Conservation (phyloP, 768 basidiomycete genomes). For the Amanita exitialis region DNA sequence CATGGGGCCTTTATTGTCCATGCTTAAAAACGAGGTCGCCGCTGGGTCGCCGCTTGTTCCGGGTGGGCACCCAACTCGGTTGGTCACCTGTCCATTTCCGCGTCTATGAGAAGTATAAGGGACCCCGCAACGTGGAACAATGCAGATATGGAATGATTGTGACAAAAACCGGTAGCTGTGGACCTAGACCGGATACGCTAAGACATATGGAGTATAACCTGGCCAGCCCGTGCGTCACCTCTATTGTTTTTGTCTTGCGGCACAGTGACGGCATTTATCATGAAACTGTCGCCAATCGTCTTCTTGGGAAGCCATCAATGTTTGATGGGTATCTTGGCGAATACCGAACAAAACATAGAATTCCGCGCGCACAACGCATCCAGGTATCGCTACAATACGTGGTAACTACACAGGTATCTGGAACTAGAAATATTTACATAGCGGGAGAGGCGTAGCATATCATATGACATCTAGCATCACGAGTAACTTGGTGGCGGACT, state of each 20-base stretch:
- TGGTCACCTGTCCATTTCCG: neutral
- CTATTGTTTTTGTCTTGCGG: too few species aligned
- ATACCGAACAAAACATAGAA: too few species aligned
- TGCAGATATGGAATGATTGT: neutral
- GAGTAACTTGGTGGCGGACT: slow-evolving; percentile 2
- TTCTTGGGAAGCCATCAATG: too few species aligned
- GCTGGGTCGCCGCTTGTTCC: neutral
- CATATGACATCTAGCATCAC: too few species aligned
- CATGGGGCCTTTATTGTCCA: neutral
- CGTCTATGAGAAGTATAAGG: neutral
- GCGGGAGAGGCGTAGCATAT: neutral
- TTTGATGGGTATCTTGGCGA: too few species aligned
- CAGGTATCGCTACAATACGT: neutral
- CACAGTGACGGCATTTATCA: too few species aligned
- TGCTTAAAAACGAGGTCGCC: neutral
- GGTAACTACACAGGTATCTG: too few species aligned
- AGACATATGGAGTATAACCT: too few species aligned
- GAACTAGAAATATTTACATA: neutral
- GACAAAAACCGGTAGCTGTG: neutral
- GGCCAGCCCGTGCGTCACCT: too few species aligned
- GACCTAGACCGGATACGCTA: too few species aligned
- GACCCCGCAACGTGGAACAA: neutral
- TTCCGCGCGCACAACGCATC: neutral
- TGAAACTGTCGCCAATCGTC: too few species aligned
- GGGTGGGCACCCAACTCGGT: neutral